Evolutionary conservation across 2,329 filamentous ascomycete species (phyloP).

Genomic region (Penicillium paneum): DNA sequence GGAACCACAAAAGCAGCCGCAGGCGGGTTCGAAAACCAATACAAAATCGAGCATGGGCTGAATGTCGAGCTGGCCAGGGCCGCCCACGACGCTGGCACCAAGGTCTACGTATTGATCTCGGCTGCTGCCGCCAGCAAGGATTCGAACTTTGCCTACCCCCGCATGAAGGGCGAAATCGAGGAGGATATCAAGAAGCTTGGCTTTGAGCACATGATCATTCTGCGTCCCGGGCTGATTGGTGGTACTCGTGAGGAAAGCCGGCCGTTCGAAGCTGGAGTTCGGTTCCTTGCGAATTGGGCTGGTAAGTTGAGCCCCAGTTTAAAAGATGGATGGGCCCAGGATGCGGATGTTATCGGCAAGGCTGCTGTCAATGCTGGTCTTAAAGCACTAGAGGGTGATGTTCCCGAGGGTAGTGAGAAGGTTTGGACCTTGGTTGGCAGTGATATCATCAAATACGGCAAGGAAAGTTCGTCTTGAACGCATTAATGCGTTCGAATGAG

Average conservation of each 20-base stretch:
- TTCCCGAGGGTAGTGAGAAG: constrained; percentile 39
- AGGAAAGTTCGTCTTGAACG: constrained; percentile 10
- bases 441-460: constrained; percentile 36
- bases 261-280: constrained; percentile 55
- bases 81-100: constrained; percentile 68
- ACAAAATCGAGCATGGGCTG: constrained; percentile 83
- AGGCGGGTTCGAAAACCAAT: constrained; percentile 73
- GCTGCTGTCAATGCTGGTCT: constrained; percentile 38
- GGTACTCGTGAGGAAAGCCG: constrained; percentile 65
- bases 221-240: constrained; percentile 71
- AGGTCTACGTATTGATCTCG: constrained; percentile 75
- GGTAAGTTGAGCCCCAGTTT: constrained; percentile 52
- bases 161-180: constrained; percentile 88
- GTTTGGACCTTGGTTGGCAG: constrained; percentile 39
- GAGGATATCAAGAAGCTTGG: constrained; percentile 67
- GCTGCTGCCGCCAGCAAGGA: constrained; percentile 52
- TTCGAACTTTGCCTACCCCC: constrained; percentile 54
- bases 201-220: constrained; percentile 75
- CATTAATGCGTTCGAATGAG: not conserved
- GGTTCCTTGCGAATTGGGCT: constrained; percentile 55
- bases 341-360: constrained; percentile 65
- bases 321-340: constrained; percentile 69
- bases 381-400: constrained; percentile 41
- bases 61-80: constrained; percentile 75
- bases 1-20: constrained; percentile 75